Conservation (phyloP, 129 eudicot genomes). For the Solidago caesia region DNA sequence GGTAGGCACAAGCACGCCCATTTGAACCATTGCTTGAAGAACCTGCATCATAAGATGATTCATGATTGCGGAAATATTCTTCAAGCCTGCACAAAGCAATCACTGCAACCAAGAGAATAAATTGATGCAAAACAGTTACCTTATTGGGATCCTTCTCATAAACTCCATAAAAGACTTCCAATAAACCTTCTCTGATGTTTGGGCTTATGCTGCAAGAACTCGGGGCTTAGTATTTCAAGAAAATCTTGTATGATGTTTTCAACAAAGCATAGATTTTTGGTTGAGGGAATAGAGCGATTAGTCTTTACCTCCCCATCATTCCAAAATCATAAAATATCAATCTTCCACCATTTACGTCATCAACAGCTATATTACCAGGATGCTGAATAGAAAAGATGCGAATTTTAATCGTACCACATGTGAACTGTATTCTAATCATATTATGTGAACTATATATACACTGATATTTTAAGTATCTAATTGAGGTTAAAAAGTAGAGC, state of each 20-base stretch:
- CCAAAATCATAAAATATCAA: constrained; percentile 97
- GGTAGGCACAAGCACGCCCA: constrained; percentile 99
- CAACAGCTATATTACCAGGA: constrained; percentile 99
- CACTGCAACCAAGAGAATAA: constrained; percentile 10
- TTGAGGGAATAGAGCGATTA: neutral
- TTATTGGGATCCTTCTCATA: constrained; percentile 97
- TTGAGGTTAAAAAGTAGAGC: constrained; percentile 4
- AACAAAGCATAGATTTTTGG: neutral
- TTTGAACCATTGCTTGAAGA: constrained; percentile 89
- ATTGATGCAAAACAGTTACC: constrained; percentile 32
- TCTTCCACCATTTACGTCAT: constrained; percentile 98
- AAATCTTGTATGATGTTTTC: constrained; percentile 8
- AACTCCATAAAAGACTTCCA: constrained; percentile 93
- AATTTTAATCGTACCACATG: constrained; percentile 20
- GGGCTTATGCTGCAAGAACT: constrained; percentile 82
- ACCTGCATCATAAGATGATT: constrained; percentile 48
- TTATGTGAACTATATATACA: neutral
- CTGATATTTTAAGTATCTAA: constrained; percentile 9
- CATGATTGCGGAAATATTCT: neutral
- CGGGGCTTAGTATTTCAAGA: constrained; percentile 17
- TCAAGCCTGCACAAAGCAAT: neutral
- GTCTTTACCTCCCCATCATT: constrained; percentile 96
- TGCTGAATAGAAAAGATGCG: constrained; percentile 53
- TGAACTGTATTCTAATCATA: neutral
- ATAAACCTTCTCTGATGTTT: constrained; percentile 88